Evolutionary conservation across 495 filamentous ascomycete species (phyloP).

Genomic region (Entonaema liquescens): DNA sequence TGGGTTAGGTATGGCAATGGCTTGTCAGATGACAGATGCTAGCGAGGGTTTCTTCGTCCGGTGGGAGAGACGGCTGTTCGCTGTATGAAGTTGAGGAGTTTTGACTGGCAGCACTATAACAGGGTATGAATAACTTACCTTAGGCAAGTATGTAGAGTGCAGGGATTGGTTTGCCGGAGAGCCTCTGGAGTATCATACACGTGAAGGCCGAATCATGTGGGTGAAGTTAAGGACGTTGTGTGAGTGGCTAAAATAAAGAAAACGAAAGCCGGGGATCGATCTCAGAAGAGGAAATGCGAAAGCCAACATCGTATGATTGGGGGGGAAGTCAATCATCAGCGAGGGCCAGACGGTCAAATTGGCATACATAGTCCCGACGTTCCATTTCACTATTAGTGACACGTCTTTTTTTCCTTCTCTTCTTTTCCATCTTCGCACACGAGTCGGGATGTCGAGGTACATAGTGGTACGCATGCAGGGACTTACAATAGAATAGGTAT

Average conservation of each 20-base stretch:
- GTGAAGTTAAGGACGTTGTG: slow-evolving; percentile 14
- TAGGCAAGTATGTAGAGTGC: slow-evolving; percentile 7
- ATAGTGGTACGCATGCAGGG: slow-evolving; percentile 23
- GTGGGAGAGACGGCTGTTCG: slow-evolving; percentile 22
- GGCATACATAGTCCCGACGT: slow-evolving; percentile 20
- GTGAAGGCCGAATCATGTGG: slow-evolving; percentile 39
- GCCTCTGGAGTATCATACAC: slow-evolving; percentile 33
- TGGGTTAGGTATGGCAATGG: slow-evolving; percentile 28
- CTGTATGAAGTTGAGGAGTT: slow-evolving; percentile 3
- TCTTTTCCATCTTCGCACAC: slow-evolving; percentile 3
- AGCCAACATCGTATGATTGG: slow-evolving; percentile 24
- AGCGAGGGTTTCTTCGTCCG: slow-evolving; percentile 25
- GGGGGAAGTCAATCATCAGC: slow-evolving; percentile 16
- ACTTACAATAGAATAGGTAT: slow-evolving; percentile 22
- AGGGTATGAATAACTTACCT: slow-evolving; percentile 10
- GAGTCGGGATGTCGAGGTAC: slow-evolving; percentile 24
- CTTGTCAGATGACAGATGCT: slow-evolving; percentile 21
- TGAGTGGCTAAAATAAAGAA: slow-evolving; percentile 26
- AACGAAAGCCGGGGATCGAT: slow-evolving; percentile 10
- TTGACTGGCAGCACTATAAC: not conserved
- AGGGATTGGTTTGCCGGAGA: slow-evolving; percentile 27
- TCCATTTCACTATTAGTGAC: slow-evolving; percentile 32
- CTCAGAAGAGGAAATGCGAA: slow-evolving; percentile 24
- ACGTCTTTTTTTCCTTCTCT: slow-evolving; percentile 13
- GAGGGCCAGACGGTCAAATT: slow-evolving; percentile 16